Conservation (phyloP, 2,329 filamentous ascomycete species). For the Aspergillus uvarum region DNA sequence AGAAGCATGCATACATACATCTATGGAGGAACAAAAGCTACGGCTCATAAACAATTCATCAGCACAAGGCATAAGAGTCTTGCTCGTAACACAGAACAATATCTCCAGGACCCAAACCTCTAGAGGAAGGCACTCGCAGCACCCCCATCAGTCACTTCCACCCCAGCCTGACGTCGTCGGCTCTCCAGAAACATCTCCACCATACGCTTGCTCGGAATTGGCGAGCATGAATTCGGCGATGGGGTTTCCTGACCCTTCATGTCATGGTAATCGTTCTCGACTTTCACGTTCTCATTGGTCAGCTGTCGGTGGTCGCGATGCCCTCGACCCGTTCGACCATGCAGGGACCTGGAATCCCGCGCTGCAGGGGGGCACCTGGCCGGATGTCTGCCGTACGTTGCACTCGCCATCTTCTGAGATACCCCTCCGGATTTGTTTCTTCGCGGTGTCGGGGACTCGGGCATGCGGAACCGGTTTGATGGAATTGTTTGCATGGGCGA, state of each 20-base stretch:
- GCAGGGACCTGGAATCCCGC: conserved; percentile 23
- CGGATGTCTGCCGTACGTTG: conserved; percentile 26
- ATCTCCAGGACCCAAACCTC: background rate
- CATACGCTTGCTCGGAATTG: conserved; percentile 38
- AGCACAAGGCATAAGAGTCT: too few relatives aligned
- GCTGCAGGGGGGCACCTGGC: conserved; percentile 21
- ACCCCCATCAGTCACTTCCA: conserved; percentile 18
- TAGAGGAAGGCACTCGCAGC: conserved; percentile 30
- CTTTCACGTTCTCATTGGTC: conserved; percentile 34
- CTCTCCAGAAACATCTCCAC: conserved; percentile 40
- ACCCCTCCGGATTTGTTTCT: conserved; percentile 14
- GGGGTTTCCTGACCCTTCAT: conserved; percentile 21
- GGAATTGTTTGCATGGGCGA: conserved; percentile 28
- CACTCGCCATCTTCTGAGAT: conserved; percentile 22
- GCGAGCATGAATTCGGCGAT: conserved; percentile 24
- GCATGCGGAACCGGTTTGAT: conserved; percentile 21
- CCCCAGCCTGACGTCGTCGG: conserved; percentile 28
- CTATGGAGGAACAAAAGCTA: too few relatives aligned
- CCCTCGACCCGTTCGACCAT: conserved; percentile 30
- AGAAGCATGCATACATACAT: too few relatives aligned
- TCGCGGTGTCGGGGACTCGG: conserved; percentile 35
- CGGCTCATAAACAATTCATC: too few relatives aligned
- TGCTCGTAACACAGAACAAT: too few relatives aligned
- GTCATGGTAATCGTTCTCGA: conserved; percentile 17
- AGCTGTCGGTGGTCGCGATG: conserved; percentile 19